Evolutionary conservation across 2,329 filamentous ascomycete species (phyloP).

Genomic region (Aspergillus sp.): DNA sequence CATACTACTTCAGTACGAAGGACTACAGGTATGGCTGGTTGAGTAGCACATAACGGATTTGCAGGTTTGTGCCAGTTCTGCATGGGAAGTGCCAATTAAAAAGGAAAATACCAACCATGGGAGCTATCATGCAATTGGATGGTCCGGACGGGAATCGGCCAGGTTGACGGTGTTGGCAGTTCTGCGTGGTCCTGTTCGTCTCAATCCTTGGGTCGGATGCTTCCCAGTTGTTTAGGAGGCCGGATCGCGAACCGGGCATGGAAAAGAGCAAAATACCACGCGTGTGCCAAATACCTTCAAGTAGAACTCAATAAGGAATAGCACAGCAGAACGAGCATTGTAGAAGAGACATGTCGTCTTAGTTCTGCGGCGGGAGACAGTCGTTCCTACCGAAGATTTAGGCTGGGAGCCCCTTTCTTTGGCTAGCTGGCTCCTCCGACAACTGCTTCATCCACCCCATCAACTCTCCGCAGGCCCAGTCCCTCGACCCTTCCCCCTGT

Average conservation of each 20-base stretch:
- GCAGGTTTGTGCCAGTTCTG: neutral
- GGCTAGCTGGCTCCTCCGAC: conserved; percentile 26
- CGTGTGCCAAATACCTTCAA: neutral
- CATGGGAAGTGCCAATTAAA: neutral
- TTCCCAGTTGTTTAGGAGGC: neutral
- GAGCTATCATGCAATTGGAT: neutral
- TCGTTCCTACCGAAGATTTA: conserved; percentile 9
- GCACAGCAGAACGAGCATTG: neutral
- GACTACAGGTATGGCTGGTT: neutral
- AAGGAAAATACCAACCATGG: neutral
- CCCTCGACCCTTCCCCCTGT: conserved; percentile 21
- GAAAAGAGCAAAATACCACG: neutral
- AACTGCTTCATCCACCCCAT: conserved; percentile 22
- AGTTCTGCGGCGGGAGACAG: neutral
- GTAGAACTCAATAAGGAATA: neutral
- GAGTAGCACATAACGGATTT: neutral
- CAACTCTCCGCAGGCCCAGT: conserved; percentile 24
- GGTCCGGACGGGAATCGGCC: neutral
- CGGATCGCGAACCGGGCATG: neutral
- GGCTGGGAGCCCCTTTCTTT: conserved; percentile 30
- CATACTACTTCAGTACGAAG: neutral
- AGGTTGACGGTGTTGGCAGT: neutral
- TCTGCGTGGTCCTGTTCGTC: neutral
- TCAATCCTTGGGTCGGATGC: neutral
- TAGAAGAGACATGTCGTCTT: neutral